phyloP scores from a whole-genome alignment of 208 protist genomes.

The Wallacemonas collosoma region DNA sequence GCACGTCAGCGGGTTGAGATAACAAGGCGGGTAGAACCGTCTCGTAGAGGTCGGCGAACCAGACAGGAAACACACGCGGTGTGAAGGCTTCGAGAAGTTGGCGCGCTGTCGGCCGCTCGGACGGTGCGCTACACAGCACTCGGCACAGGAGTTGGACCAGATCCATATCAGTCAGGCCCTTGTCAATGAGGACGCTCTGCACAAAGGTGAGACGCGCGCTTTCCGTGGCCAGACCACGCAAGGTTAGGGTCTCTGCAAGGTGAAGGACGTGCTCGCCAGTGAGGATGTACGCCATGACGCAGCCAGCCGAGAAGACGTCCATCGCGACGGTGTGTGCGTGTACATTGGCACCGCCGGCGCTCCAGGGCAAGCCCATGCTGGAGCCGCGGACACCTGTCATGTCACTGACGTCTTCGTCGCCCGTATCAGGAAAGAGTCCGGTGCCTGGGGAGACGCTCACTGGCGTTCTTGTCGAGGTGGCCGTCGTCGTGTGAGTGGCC shows the following conservation, averaged over 20 bases:
- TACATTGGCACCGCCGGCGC: constrained; percentile 59
- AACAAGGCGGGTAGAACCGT: constrained; percentile 55
- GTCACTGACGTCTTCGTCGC: neutral
- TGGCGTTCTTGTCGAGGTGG: neutral
- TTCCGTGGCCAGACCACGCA: constrained; percentile 34
- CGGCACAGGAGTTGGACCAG: constrained; percentile 29
- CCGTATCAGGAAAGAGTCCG: neutral
- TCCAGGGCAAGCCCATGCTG: constrained; percentile 20
- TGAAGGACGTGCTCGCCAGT: constrained; percentile 69
- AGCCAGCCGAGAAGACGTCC: constrained; percentile 85
- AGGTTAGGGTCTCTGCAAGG: constrained; percentile 57
- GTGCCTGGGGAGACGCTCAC: neutral
- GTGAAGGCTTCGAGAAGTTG: constrained; percentile 34
- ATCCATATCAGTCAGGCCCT: constrained; percentile 6
- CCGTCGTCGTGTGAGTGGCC: neutral
- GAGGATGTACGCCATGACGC: constrained; percentile 72
- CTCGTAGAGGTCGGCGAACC: constrained; percentile 41
- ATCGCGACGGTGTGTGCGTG: constrained; percentile 68
- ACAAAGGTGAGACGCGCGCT: constrained; percentile 22
- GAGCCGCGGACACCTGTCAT: neutral
- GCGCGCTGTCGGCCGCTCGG: constrained; percentile 46
- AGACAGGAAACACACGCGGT: constrained; percentile 50
- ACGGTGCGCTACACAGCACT: constrained; percentile 32
- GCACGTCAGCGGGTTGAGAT: constrained; percentile 42
- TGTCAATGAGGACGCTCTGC: constrained; percentile 20